Percentiles rank a stretch among this genome's conserved stretches.
These are phyloP conservation scores for Coniochaeta sp. DNA, from an alignment of 2,329 filamentous ascomycete genomes.

Conservation along the genomic window DNA sequence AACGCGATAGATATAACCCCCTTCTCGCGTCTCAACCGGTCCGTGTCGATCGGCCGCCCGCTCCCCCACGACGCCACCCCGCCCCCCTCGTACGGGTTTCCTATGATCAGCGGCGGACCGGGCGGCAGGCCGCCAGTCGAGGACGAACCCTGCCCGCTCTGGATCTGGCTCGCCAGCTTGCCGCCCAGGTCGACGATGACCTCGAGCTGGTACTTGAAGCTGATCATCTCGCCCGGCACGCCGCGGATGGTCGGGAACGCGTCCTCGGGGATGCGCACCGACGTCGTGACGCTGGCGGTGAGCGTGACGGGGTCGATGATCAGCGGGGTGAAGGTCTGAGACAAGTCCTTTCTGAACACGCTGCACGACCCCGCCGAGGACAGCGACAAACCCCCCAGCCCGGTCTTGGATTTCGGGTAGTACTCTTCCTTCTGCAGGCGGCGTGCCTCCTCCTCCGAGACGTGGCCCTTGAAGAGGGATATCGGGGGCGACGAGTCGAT, in stretches of 20 bases:
- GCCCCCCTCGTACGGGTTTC: slow-evolving; percentile 27
- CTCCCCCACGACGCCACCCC: slow-evolving; percentile 46
- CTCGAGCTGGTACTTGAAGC: slow-evolving; percentile 89
- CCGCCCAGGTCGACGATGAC: slow-evolving; percentile 89
- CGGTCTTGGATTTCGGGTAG: slow-evolving; percentile 81
- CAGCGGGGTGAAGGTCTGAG: slow-evolving; percentile 80
- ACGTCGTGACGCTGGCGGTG: slow-evolving; percentile 71
- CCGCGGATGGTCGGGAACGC: slow-evolving; percentile 85
- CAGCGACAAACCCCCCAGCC: slow-evolving; percentile 77
- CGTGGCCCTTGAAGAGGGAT: slow-evolving; percentile 35
- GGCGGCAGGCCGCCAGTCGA: slow-evolving; percentile 28
- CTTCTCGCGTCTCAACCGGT: slow-evolving; percentile 78
- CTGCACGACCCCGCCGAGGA: slow-evolving; percentile 82
- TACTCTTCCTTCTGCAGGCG: slow-evolving; percentile 73
- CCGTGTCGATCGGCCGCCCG: slow-evolving; percentile 77
- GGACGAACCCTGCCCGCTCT: slow-evolving; percentile 53
- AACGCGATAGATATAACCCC: slow-evolving; percentile 84
- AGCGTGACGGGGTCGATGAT: slow-evolving; percentile 79
- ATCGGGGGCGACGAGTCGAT: slow-evolving; percentile 68
- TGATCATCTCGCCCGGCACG: slow-evolving; percentile 89
- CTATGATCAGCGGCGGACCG: slow-evolving; percentile 13
- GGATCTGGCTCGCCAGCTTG: slow-evolving; percentile 66
- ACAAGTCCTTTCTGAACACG: slow-evolving; percentile 91
- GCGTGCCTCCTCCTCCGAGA: slow-evolving; percentile 57
- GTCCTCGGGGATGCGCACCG: slow-evolving; percentile 81